These are phyloP conservation scores for Aspergillus proliferans DNA, from an alignment of 2,329 filamentous ascomycete species.

Conservation along the genomic window DNA sequence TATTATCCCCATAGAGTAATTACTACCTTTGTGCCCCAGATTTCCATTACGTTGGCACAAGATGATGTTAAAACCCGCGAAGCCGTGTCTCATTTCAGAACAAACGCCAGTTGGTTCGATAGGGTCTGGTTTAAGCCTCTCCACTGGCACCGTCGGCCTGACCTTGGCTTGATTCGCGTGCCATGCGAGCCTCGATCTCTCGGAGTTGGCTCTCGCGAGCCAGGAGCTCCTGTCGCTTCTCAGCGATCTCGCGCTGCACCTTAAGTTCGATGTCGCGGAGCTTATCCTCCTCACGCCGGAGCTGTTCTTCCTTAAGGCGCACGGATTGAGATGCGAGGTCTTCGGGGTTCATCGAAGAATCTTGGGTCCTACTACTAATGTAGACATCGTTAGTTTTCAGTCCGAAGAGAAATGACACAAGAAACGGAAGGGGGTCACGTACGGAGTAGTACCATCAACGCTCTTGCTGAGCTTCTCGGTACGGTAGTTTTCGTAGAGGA, in stretches of 20 bases:
- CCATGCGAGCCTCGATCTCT: conserved; percentile 97
- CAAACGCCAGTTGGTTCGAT: conserved; percentile 17
- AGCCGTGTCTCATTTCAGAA: conserved; percentile 13
- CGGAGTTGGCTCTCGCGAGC: conserved; percentile 97
- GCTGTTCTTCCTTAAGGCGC: conserved; percentile 98
- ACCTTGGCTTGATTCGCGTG: conserved; percentile 63
- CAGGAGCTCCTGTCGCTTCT: conserved; percentile 97
- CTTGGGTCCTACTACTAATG: conserved; percentile 44
- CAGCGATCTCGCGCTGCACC: conserved; percentile 99
- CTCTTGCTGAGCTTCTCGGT: conserved; percentile 99
- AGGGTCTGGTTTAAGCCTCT: conserved; percentile 31
- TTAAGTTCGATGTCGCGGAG: conserved; percentile 98
- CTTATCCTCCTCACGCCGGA: conserved; percentile 99
- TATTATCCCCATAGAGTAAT: conserved; percentile 33
- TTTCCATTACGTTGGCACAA: conserved; percentile 31
- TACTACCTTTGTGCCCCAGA: conserved; percentile 28
- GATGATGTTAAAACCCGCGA: conserved; percentile 26
- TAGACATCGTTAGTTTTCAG: conserved; percentile 16
- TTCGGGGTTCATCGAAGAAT: conserved; percentile 95
- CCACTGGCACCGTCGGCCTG: conserved; percentile 29
- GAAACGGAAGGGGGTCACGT: conserved; percentile 43
- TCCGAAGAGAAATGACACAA: not conserved
- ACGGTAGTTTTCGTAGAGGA: conserved; percentile 99
- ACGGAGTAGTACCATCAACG: conserved; percentile 84
- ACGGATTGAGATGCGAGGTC: conserved; percentile 95